Evolutionary conservation across 768 basidiomycete species (phyloP).

Genomic region (Imleria badia): DNA sequence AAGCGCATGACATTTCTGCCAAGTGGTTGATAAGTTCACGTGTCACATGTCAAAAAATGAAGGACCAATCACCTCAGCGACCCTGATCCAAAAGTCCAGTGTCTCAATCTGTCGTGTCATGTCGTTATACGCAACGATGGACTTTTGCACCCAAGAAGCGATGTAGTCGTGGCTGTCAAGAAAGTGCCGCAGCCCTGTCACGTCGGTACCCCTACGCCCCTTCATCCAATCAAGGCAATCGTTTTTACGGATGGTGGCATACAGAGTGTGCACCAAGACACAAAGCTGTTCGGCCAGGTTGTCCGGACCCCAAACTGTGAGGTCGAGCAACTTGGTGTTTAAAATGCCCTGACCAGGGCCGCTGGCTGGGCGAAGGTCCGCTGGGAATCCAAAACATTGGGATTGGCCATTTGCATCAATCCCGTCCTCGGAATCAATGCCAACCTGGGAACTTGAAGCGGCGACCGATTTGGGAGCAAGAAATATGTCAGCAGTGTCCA

Average conservation of each 20-base stretch:
- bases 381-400: constrained; percentile 25
- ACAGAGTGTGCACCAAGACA: constrained; percentile 69
- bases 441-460: background rate
- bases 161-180: constrained; percentile 62
- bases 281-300: constrained; percentile 81
- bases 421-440: constrained; percentile 3
- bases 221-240: constrained; percentile 73
- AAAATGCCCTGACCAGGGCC: background rate
- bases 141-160: constrained; percentile 64
- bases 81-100: constrained; percentile 74
- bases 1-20: constrained; percentile 60
- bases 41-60: background rate
- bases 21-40: background rate
- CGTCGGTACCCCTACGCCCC: constrained; percentile 33
- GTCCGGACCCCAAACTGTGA: constrained; percentile 56
- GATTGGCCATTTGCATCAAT: background rate
- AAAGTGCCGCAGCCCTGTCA: constrained; percentile 51
- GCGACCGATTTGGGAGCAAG: constrained; percentile 1
- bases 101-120: constrained; percentile 55
- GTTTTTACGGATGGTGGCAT: constrained; percentile 63
- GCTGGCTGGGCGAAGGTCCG: background rate
- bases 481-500: constrained; percentile 27
- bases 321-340: background rate
- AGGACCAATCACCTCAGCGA: constrained; percentile 60
- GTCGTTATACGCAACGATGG: constrained; percentile 52